These are phyloP conservation scores for Pseudogymnoascus sp. DNA, from an alignment of 2,329 filamentous ascomycete species.

Conservation along the genomic window DNA sequence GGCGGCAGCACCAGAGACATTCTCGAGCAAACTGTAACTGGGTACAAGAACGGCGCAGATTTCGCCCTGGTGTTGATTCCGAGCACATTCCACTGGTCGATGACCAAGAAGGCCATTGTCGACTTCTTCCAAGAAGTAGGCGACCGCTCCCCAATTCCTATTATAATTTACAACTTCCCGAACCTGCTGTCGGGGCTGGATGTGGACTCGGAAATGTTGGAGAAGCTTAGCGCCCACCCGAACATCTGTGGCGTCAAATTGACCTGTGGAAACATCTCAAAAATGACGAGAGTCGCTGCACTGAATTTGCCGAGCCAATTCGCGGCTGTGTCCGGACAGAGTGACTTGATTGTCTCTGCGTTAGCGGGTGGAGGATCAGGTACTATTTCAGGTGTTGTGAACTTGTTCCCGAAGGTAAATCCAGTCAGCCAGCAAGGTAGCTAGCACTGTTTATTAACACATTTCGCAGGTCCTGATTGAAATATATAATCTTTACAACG, in stretches of 20 bases:
- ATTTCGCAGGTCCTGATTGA: slow-evolving; percentile 34
- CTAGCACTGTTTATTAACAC: slow-evolving; percentile 43
- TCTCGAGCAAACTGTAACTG: slow-evolving; percentile 32
- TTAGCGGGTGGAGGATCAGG: slow-evolving; percentile 50
- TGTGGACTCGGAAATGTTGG: slow-evolving; percentile 34
- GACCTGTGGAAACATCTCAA: slow-evolving; percentile 33
- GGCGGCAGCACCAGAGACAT: slow-evolving; percentile 33
- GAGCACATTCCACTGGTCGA: slow-evolving; percentile 34
- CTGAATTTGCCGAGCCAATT: slow-evolving; percentile 57
- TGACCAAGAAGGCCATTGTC: slow-evolving; percentile 39
- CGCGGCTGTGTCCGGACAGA: slow-evolving; percentile 53
- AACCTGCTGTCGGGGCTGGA: slow-evolving; percentile 36
- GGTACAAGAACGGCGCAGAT: slow-evolving; percentile 31
- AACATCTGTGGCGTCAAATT: slow-evolving; percentile 33
- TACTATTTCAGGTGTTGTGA: slow-evolving; percentile 54
- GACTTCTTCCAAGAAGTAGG: slow-evolving; percentile 43
- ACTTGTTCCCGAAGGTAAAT: slow-evolving; percentile 69
- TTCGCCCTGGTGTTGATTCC: slow-evolving; percentile 33
- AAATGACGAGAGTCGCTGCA: slow-evolving; percentile 38
- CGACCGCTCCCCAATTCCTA: slow-evolving; percentile 32
- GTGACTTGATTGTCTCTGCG: slow-evolving; percentile 59
- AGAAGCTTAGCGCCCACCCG: slow-evolving; percentile 26
- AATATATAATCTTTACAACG: slow-evolving; percentile 40
- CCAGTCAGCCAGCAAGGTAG: slow-evolving; percentile 13
- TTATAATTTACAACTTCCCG: slow-evolving; percentile 41